A percentile compares a stretch with the other conserved stretches of the same genome.
phyloP scores from a whole-genome alignment of 139 green algal species.

The Chlamydomonas sp. region DNA sequence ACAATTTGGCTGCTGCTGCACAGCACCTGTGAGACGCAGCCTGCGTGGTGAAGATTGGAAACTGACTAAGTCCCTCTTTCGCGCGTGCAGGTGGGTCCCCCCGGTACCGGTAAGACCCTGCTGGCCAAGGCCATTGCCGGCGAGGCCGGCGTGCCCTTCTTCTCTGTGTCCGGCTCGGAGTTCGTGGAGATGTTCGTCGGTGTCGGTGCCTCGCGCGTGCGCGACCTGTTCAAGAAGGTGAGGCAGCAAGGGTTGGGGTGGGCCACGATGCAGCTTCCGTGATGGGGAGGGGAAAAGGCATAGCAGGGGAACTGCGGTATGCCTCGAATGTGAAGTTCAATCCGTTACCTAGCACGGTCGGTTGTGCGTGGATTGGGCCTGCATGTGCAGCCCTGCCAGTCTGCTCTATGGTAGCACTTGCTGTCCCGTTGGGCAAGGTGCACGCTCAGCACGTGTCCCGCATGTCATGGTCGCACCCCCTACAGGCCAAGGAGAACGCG shows the following conservation, averaged over 20 bases:
- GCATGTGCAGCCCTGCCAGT: too few relatives aligned
- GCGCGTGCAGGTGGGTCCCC: conserved; percentile 65
- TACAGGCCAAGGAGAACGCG: conserved; percentile 80
- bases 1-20: not conserved
- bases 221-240: conserved; percentile 98
- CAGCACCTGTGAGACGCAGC: too few relatives aligned
- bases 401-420: too few relatives aligned
- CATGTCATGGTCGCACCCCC: not conserved
- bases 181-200: conserved; percentile 99
- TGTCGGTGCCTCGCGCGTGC: conserved; percentile 94
- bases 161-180: conserved; percentile 95
- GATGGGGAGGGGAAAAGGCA: too few relatives aligned
- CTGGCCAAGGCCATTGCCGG: conserved; percentile 85
- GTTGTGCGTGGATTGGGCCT: not conserved
- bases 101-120: conserved; percentile 91
- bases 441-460: too few relatives aligned
- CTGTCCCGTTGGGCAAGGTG: too few relatives aligned
- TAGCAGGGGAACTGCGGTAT: too few relatives aligned
- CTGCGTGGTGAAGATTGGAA: not conserved
- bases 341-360: not conserved
- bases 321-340: too few relatives aligned
- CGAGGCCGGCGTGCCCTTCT: conserved; percentile 98
- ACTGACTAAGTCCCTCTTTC: conserved; percentile 7
- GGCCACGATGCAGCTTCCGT: not conserved
- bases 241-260: not conserved